Conservation (phyloP, 2,329 filamentous ascomycete genomes). For the Elsinoe fawcettii region DNA sequence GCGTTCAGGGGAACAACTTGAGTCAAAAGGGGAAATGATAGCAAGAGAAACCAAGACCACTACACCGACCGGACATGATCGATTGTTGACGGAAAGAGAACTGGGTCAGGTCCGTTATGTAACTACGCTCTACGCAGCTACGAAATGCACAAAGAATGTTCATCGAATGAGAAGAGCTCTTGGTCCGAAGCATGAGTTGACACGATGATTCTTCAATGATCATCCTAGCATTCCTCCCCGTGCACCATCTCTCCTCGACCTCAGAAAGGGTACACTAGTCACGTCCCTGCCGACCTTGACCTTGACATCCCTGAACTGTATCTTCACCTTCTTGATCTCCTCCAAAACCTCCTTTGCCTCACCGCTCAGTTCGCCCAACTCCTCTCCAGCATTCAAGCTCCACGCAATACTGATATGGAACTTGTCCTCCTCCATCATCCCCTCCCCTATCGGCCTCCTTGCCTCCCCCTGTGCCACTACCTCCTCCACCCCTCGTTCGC, state of each 20-base stretch:
- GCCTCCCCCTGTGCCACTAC: too few species aligned
- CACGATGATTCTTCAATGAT: too few species aligned
- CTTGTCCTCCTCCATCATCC: constrained; percentile 31
- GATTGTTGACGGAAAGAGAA: neutral
- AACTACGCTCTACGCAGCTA: constrained; percentile 14
- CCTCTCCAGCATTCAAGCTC: constrained; percentile 47
- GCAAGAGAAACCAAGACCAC: neutral
- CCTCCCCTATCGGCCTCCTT: too few species aligned
- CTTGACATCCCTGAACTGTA: constrained; percentile 38
- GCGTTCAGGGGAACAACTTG: constrained; percentile 1
- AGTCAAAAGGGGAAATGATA: neutral
- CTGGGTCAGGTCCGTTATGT: neutral
- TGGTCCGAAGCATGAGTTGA: too few species aligned
- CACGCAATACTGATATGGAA: constrained; percentile 92
- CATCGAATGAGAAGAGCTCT: neutral
- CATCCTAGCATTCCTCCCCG: neutral
- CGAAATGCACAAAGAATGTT: constrained; percentile 13
- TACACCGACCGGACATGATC: neutral
- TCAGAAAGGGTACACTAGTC: constrained; percentile 21
- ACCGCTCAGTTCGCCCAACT: constrained; percentile 14
- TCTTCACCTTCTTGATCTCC: constrained; percentile 21
- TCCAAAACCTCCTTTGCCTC: constrained; percentile 19
- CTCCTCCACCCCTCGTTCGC: constrained; percentile 15
- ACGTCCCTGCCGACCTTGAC: constrained; percentile 40
- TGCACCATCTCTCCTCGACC: neutral